Evolutionary conservation across 2,329 filamentous ascomycete species (phyloP).

Genomic region (Torrubiellomyces zombiae): DNA sequence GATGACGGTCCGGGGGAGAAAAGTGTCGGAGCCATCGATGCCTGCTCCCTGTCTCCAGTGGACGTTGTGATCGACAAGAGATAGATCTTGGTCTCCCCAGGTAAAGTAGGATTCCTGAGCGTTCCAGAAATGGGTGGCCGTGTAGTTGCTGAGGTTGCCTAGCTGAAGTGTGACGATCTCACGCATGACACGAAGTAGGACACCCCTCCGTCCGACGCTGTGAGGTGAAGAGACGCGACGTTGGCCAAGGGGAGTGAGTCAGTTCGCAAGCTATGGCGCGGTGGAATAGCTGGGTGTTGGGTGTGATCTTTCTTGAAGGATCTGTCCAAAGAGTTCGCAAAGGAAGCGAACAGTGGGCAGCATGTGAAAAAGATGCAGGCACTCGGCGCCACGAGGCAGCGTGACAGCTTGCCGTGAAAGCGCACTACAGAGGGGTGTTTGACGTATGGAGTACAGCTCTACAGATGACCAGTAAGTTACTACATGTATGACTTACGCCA

Average conservation of each 20-base stretch:
- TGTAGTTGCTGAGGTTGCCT: slow-evolving; percentile 81
- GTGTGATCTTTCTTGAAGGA: not conserved
- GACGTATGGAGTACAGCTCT: too few relatives aligned
- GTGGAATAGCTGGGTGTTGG: too few relatives aligned
- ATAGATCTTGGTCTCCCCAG: slow-evolving; percentile 38
- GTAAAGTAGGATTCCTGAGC: slow-evolving; percentile 97
- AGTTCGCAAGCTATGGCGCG: too few relatives aligned
- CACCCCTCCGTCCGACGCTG: not conserved
- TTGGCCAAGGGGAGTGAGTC: not conserved
- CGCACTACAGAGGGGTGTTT: too few relatives aligned
- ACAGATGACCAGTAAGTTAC: too few relatives aligned
- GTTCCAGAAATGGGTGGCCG: slow-evolving; percentile 97
- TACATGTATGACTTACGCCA: too few relatives aligned
- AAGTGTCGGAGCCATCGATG: slow-evolving; percentile 76
- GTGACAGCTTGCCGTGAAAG: too few relatives aligned
- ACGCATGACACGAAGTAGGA: slow-evolving; percentile 45
- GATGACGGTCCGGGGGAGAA: slow-evolving; percentile 76
- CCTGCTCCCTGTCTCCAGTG: slow-evolving; percentile 77
- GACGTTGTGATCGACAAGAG: slow-evolving; percentile 37
- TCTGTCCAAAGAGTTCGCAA: slow-evolving; percentile 1
- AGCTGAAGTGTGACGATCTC: slow-evolving; percentile 91
- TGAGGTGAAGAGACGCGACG: not conserved
- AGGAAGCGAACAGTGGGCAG: too few relatives aligned
- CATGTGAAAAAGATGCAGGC: too few relatives aligned
- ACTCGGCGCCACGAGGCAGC: too few relatives aligned